A percentile compares a stretch with the other conserved stretches of the same genome.
These are phyloP conservation scores for Penium margaritaceum DNA, from an alignment of 139 green algal genomes.

Conservation along the genomic window DNA sequence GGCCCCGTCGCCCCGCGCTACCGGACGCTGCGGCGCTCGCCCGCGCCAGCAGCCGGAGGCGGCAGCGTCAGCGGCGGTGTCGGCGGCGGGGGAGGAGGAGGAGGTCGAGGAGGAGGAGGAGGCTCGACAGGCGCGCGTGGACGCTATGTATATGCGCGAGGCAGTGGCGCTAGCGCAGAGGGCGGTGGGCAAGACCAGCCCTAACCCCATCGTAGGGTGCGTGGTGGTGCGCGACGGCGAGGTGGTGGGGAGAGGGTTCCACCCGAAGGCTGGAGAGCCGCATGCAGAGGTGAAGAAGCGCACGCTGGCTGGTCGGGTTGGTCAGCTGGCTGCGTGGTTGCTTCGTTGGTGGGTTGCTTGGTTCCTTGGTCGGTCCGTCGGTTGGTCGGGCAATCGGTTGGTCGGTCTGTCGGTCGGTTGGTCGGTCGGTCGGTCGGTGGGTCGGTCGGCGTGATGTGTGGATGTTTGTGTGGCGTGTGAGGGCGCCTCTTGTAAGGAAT, in stretches of 20 bases:
- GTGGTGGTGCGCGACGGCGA: slow-evolving; percentile 75
- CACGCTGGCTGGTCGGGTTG: no score
- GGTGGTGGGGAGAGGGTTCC: slow-evolving; percentile 88
- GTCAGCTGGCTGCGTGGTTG: no score
- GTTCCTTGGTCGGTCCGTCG: no score
- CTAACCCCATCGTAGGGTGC: slow-evolving; percentile 93
- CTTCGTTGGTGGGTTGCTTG: no score
- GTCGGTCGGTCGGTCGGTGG: no score
- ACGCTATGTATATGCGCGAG: slow-evolving; percentile 62
- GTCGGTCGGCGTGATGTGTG: no score
- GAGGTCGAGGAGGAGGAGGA: neutral
- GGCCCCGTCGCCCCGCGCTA: no score
- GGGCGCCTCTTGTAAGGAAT: no score
- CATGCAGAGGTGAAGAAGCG: slow-evolving; percentile 78
- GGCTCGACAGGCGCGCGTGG: neutral
- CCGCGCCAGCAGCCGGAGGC: neutral
- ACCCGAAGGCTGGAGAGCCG: slow-evolving; percentile 86
- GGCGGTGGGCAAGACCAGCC: slow-evolving; percentile 71
- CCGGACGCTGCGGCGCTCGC: neutral
- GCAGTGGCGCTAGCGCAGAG: slow-evolving; percentile 72
- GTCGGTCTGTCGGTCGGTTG: no score
- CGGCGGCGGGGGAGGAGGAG: neutral
- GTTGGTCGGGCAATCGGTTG: no score
- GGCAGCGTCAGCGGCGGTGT: neutral
- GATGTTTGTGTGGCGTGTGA: no score